Evolutionary conservation across 2,329 filamentous ascomycete genomes (phyloP).

Genomic region (Leptosphaerulina australis): DNA sequence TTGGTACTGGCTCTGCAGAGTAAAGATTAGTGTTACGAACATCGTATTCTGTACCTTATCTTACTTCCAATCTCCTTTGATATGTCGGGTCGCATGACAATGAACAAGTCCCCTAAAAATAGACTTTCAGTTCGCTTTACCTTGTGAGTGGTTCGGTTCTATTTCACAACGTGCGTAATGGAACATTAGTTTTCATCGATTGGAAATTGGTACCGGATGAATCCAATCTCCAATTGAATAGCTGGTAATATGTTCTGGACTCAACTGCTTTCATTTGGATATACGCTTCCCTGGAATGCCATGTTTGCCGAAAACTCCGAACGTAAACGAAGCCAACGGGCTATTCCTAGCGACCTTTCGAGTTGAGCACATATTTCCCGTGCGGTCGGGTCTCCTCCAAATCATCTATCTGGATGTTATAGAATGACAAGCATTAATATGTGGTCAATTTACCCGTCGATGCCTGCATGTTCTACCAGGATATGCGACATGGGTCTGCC

Average conservation of each 20-base stretch:
- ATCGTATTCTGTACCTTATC: not conserved
- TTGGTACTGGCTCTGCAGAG: not conserved
- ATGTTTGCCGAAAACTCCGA: constrained; percentile 10
- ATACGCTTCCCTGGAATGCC: constrained; percentile 17
- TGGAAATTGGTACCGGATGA: constrained; percentile 30
- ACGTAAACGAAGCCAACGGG: not conserved
- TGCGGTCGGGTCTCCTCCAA: constrained; percentile 8
- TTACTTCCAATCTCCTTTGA: not conserved
- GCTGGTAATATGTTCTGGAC: constrained; percentile 29
- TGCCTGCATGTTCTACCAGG: constrained; percentile 42
- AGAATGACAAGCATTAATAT: constrained; percentile 48
- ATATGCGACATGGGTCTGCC: constrained; percentile 41
- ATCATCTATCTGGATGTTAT: constrained; percentile 11
- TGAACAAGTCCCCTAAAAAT: not conserved
- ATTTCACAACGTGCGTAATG: constrained; percentile 39
- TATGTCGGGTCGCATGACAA: not conserved
- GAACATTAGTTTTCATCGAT: constrained; percentile 42
- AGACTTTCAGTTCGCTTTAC: constrained; percentile 12
- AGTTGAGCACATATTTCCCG: constrained; percentile 17
- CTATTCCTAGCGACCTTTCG: not conserved
- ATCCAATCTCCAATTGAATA: constrained; percentile 2
- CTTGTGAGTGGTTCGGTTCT: constrained; percentile 13
- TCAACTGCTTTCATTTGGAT: constrained; percentile 15
- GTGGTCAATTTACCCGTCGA: constrained; percentile 44
- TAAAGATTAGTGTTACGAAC: not conserved